A percentile compares a stretch with the other conserved stretches of the same genome.
Evolutionary conservation across 139 green algal species (phyloP).

Genomic region (Chlamydomonas applanata): DNA sequence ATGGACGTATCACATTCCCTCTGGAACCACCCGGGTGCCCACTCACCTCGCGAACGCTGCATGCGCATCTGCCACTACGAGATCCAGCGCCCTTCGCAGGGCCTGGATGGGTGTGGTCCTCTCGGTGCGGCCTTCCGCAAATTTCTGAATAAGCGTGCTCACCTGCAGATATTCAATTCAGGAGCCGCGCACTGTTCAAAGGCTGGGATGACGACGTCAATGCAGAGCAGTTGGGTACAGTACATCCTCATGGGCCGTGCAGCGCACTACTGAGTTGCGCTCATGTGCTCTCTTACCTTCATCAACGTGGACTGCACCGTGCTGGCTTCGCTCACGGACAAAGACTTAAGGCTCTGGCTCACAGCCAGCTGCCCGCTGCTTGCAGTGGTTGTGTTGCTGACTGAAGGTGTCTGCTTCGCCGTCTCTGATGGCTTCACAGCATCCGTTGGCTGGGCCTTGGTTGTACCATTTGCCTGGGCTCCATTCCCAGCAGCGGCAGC

Average conservation of each 20-base stretch:
- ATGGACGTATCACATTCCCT: too few relatives aligned
- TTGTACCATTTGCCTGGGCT: too few relatives aligned
- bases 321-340: constrained; percentile 29
- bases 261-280: too few relatives aligned
- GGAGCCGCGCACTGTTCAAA: too few relatives aligned
- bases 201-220: too few relatives aligned
- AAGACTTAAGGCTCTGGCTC: constrained; percentile 24
- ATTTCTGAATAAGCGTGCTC: constrained; percentile 49
- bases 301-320: constrained; percentile 42
- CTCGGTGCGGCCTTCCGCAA: constrained; percentile 49
- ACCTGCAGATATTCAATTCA: constrained; percentile 28
- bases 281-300: constrained; percentile 25
- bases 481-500: too few relatives aligned
- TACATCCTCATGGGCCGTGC: too few relatives aligned
- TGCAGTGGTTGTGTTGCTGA: background rate
- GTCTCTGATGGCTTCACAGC: background rate
- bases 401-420: background rate
- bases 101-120: constrained; percentile 47
- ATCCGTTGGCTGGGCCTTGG: too few relatives aligned
- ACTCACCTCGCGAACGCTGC: constrained; percentile 45
- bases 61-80: constrained; percentile 43
- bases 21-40: too few relatives aligned
- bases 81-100: constrained; percentile 40
- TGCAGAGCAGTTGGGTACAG: too few relatives aligned
- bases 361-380: constrained; percentile 11